Conservation (phyloP, 2,329 filamentous ascomycete genomes). For the Trichoderma polysporum region DNA sequence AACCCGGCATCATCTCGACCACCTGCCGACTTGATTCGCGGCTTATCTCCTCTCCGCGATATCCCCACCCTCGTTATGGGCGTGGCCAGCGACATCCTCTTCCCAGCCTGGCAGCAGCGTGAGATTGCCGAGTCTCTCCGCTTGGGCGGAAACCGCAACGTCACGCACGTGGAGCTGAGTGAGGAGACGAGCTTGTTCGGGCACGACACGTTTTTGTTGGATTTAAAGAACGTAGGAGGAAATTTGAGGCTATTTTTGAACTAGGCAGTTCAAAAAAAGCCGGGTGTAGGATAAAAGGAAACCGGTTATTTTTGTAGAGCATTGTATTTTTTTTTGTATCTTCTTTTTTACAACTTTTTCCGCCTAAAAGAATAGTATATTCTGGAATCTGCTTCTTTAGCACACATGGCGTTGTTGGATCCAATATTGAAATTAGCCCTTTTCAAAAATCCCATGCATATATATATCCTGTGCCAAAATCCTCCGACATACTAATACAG, state of each 20-base stretch:
- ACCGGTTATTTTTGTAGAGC: not conserved
- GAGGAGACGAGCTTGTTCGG: conserved; percentile 94
- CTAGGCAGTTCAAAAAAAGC: not conserved
- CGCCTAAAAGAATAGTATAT: not conserved
- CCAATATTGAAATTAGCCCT: not conserved
- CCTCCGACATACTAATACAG: conserved; percentile 11
- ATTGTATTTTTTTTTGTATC: not conserved
- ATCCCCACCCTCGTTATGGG: conserved; percentile 87
- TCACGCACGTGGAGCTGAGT: conserved; percentile 86
- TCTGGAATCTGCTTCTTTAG: not conserved
- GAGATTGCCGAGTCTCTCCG: conserved; percentile 86
- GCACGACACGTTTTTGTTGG: conserved; percentile 92
- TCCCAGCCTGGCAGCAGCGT: conserved; percentile 96
- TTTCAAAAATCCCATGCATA: not conserved
- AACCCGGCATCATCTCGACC: conserved; percentile 50
- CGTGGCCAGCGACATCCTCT: conserved; percentile 92
- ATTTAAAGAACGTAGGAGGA: conserved; percentile 88
- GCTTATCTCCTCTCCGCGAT: conserved; percentile 68
- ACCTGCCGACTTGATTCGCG: conserved; percentile 75
- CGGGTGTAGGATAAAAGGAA: not conserved
- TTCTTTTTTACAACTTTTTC: not conserved
- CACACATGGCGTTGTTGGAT: not conserved
- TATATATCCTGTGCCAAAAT: conserved; percentile 9
- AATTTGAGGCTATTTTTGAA: conserved; percentile 76
- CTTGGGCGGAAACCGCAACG: conserved; percentile 72